Base-by-base conservation (phyloP, 108 stramenopile species). In the Asterionellopsis glacialis region DNA sequence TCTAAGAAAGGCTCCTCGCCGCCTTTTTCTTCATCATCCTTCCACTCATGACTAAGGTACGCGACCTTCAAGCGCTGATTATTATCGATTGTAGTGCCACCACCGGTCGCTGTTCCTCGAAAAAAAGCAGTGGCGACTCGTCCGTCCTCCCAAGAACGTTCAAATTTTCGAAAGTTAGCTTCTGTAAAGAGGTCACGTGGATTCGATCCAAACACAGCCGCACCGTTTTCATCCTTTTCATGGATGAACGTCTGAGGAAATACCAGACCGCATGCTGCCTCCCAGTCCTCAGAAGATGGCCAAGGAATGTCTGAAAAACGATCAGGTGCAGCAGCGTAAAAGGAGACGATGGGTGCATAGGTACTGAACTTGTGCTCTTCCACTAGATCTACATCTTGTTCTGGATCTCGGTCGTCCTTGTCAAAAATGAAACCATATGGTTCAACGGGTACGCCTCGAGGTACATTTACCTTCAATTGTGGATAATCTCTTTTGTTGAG, bases 261-360 rank as follows among this genome's bases (percentile, higher is more conserved):
- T 3, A 91, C 85, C 47, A 81, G 64, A 49, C 96, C 96, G 59
- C 95, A 96, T 7, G 99, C 99, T 43, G 94, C 96, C 58, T 98
- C 99, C 99, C 99, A 99, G 88, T 99, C 99, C 65, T 99, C 99
- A 4, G 96, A 94, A n/a, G 93, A 84, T n/a, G 97, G 98, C 83
- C 96, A 95, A 13, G 99, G 98, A 45, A 99, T 83, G 65, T 99
- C 99, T 0, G 97, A 93, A 67, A 99, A 99, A 18, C 94, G 75
- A 57, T 75, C 69, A 39, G 83, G 82, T 11, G 69, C 68, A 33
- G 88, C 88, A 28, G 95, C 92, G 70, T 97, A 99, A 77, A 99
- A 98, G 52, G 87, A 93, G 9, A 94, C 84, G 53, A 99, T 96
- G 13, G 99, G 99, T 9, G 99, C 97, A 67, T 97, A 96, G 38